phyloP scores from a whole-genome alignment of 257 asterid genomes.

The Nyctanthes arbortristis region DNA sequence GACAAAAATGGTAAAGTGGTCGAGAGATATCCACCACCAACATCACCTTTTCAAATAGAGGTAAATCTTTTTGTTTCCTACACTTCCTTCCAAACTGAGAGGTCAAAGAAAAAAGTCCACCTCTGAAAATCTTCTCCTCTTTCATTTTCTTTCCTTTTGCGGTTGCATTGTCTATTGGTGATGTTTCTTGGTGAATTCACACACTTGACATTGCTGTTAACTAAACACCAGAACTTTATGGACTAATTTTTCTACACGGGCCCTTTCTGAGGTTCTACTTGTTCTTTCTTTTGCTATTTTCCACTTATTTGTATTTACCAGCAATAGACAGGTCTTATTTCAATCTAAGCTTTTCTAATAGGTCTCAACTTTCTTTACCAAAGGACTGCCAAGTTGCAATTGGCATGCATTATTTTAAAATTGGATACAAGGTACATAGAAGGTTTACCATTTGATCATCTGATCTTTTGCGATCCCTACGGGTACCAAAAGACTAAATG shows the following conservation, averaged over 20 bases:
- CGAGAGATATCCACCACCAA: conserved; percentile 86
- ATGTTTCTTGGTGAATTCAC: not conserved
- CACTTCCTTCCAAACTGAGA: no score
- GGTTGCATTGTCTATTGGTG: not conserved
- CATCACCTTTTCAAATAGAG: conserved; percentile 92
- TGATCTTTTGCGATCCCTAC: no score
- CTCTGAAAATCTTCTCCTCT: not conserved
- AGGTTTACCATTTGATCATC: no score
- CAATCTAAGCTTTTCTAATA: not conserved
- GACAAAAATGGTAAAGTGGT: conserved; percentile 89
- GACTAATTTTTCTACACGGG: not conserved
- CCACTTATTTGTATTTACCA: not conserved
- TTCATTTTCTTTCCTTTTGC: not conserved
- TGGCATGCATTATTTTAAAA: not conserved
- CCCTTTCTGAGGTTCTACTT: not conserved
- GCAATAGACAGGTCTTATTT: not conserved
- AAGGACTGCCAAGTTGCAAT: not conserved
- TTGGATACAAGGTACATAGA: not conserved
- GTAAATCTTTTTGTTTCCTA: conserved; percentile 33
- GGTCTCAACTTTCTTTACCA: not conserved
- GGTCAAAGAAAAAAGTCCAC: not conserved
- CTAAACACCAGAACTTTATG: no score
- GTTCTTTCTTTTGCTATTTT: not conserved
- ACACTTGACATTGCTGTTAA: no score
- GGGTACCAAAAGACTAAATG: no score